Evolutionary conservation across 2,329 filamentous ascomycete genomes (phyloP).

Genomic region (Stachybotrys echinatus): DNA sequence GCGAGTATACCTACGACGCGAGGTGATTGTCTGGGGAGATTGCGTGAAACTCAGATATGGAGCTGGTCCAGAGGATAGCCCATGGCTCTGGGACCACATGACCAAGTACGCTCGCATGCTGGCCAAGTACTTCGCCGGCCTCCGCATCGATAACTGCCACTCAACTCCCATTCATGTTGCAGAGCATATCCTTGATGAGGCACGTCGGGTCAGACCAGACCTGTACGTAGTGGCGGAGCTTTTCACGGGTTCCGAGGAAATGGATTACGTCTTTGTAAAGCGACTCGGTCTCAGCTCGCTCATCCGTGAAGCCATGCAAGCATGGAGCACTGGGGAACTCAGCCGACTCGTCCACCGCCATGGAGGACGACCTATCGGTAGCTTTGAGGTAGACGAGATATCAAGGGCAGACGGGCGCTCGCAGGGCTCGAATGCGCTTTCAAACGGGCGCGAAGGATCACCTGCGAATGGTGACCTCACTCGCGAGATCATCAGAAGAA

Average conservation of each 20-base stretch:
- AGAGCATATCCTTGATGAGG: constrained; percentile 90
- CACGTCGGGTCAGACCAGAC: constrained; percentile 80
- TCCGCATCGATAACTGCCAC: constrained; percentile 97
- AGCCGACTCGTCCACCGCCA: constrained; percentile 91
- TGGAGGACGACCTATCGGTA: constrained; percentile 89
- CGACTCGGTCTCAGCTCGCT: constrained; percentile 84
- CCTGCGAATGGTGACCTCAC: constrained; percentile 29
- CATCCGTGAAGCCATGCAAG: constrained; percentile 97
- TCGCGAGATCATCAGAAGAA: constrained; percentile 67
- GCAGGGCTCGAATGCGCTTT: constrained; percentile 23
- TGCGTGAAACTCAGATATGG: constrained; percentile 97
- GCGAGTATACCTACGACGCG: constrained; percentile 86
- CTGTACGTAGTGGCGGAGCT: constrained; percentile 91
- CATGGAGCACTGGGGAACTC: constrained; percentile 90
- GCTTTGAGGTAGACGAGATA: constrained; percentile 90
- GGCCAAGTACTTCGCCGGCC: constrained; percentile 91
- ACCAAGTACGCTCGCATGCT: constrained; percentile 84
- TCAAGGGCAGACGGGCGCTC: constrained; percentile 50
- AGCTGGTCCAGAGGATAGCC: constrained; percentile 71
- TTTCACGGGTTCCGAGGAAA: constrained; percentile 92
- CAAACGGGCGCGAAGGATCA: constrained; percentile 12
- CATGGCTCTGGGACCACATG: constrained; percentile 95
- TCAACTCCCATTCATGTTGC: constrained; percentile 93
- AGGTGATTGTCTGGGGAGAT: constrained; percentile 98
- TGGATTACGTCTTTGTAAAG: constrained; percentile 94